These are phyloP conservation scores for Somion occarium DNA, from an alignment of 1,284 basidiomycete species.

Conservation along the genomic window DNA sequence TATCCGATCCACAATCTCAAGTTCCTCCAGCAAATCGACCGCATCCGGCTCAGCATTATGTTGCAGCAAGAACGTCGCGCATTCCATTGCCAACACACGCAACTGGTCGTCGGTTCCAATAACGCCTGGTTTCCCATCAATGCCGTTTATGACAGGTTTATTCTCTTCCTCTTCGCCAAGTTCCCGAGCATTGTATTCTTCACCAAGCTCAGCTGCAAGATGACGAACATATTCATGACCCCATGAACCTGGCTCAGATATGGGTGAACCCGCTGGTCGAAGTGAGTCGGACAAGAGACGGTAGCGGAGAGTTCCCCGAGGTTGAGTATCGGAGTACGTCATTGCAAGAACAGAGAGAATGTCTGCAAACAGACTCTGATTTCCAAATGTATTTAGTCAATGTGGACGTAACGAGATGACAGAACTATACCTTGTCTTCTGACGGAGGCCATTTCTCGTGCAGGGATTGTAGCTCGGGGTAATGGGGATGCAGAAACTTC, in stretches of 20 bases:
- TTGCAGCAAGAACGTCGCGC: constrained; percentile 87
- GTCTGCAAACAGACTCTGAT: constrained; percentile 90
- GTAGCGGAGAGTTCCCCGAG: constrained; percentile 91
- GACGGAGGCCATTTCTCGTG: constrained; percentile 79
- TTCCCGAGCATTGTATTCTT: constrained; percentile 74
- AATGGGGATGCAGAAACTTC: constrained; percentile 96
- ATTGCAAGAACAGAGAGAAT: constrained; percentile 99
- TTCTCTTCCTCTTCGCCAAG: constrained; percentile 40
- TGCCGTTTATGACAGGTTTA: constrained; percentile 21
- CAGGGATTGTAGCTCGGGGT: constrained; percentile 80
- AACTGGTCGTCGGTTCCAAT: constrained; percentile 69
- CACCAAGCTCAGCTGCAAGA: constrained; percentile 93
- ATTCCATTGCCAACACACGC: constrained; percentile 75
- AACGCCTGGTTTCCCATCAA: constrained; percentile 15
- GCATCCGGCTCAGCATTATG: constrained; percentile 99
- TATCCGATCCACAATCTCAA: constrained; percentile 87
- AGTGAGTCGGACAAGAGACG: constrained; percentile 80
- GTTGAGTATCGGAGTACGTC: constrained; percentile 98
- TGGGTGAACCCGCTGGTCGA: constrained; percentile 54
- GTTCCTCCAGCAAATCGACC: constrained; percentile 91
- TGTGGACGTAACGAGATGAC: not conserved
- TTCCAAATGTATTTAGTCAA: constrained; percentile 11
- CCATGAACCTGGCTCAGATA: constrained; percentile 92
- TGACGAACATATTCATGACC: constrained; percentile 99
- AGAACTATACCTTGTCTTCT: constrained; percentile 73